Base-by-base conservation (phyloP, 768 basidiomycete species). In the Lactifluus hygrophoroides region DNA sequence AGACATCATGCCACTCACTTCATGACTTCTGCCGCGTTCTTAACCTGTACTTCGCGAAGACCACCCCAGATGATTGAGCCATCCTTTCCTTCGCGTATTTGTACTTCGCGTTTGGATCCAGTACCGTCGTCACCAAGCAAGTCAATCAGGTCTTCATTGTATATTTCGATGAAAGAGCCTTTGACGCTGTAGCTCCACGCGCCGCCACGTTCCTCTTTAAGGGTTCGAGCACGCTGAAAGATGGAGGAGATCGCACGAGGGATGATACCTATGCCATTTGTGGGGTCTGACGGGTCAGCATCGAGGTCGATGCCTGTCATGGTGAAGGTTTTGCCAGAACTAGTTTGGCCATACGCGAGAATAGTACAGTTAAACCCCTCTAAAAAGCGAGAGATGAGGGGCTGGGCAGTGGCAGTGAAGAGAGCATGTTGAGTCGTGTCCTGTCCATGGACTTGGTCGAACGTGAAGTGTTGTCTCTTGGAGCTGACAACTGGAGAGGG, bases 81-180 rank as follows among this genome's bases (percentile, higher is more conserved):
- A 62, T 92, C 88, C 71, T 95, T 94, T 71, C 95, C 94, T 76
- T 99, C 96, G 61, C 96, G 79, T 69, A 99, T 98, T 69, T 93
- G 88, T 14, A 99, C 91, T 67, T 92, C 89, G 49, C 92, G 84
- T 57, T 85, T 80, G 11, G 73, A 78, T n/a, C 80, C 84, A 34
- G 73, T 76, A 56, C 90, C 88, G 58, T 89, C 86, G 66, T 84
- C 75, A 55, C 84, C 84, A 52, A 99, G 78, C 51, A 99, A 78
- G 76, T 99, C 96, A 70, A 98, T 90, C 51, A 99, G 82, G 74
- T 99, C 96, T 75, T 99, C 96, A 72, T 99, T 98, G 74, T 99
- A 98, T 53, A 99, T 82, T 78, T 99, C 96, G 63, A 99, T 85
- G 76, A 95, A 99, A 23, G 90, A 93, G 51, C 89, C 89, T 73